Conservation (phyloP, 1,139 yeast species). For the Pneumocystis sp. region DNA sequence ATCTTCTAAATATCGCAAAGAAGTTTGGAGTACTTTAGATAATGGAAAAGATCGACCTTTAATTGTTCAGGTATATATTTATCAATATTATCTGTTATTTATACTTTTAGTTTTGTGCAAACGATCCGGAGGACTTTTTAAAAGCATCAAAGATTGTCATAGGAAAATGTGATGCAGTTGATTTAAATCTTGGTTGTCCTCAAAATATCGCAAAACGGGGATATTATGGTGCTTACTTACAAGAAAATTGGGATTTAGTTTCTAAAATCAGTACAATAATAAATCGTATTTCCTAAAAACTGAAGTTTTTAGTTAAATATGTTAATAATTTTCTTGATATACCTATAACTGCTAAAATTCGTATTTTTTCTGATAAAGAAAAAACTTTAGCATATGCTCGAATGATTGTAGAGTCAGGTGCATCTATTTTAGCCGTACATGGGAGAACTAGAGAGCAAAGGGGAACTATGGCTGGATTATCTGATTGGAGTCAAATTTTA, state of each 20-base stretch:
- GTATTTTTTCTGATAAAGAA: conserved; percentile 74
- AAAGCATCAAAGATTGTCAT: conserved; percentile 69
- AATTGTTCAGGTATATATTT: conserved; percentile 32
- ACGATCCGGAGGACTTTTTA: conserved; percentile 74
- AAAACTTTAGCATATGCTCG: conserved; percentile 77
- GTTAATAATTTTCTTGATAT: conserved; percentile 20
- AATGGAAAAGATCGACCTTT: conserved; percentile 75
- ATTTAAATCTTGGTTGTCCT: conserved; percentile 89
- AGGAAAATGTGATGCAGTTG: conserved; percentile 87
- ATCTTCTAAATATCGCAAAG: conserved; percentile 52
- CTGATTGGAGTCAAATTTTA: conserved; percentile 73
- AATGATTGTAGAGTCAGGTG: conserved; percentile 88
- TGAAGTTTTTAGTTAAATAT: neutral
- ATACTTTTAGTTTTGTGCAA: conserved; percentile 69
- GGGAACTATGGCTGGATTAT: conserved; percentile 89
- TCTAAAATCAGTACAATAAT: conserved; percentile 48
- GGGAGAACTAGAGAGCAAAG: conserved; percentile 96
- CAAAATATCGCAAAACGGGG: conserved; percentile 95
- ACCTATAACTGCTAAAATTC: conserved; percentile 91
- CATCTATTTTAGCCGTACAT: conserved; percentile 86
- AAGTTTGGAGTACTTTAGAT: conserved; percentile 62
- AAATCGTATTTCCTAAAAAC: conserved; percentile 43
- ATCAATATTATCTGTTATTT: neutral
- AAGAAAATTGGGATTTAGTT: conserved; percentile 93
- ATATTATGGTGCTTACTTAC: conserved; percentile 82